Conservation (phyloP, 768 basidiomycete genomes). For the Serendipita sp. region DNA sequence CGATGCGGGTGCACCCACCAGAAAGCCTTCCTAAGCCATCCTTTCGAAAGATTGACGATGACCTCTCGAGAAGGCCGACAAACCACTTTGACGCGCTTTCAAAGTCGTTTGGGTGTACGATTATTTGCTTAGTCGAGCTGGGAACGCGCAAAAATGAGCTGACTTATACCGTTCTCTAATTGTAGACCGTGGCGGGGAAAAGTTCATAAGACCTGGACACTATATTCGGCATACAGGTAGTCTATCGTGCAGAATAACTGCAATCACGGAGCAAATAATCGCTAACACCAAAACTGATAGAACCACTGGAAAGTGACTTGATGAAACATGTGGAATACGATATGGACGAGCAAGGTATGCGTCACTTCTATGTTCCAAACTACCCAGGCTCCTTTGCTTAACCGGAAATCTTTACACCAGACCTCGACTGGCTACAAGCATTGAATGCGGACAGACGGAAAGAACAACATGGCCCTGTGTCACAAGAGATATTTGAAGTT, state of each 20-base stretch:
- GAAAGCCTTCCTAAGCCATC: not conserved
- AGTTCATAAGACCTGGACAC: slow-evolving; percentile 63
- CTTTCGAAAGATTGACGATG: slow-evolving; percentile 40
- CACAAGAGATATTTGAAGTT: slow-evolving; percentile 84
- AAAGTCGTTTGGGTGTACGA: slow-evolving; percentile 60
- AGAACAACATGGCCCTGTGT: slow-evolving; percentile 49
- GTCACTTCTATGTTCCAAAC: not conserved
- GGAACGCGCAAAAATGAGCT: not conserved
- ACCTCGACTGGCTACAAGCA: slow-evolving; percentile 86
- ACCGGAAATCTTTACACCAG: slow-evolving; percentile 24
- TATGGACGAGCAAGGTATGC: slow-evolving; percentile 94
- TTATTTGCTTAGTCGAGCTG: not conserved
- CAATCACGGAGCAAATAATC: not conserved
- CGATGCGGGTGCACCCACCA: not conserved
- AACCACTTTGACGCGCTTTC: slow-evolving; percentile 51
- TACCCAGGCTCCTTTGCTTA: not conserved
- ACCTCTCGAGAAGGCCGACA: slow-evolving; percentile 39
- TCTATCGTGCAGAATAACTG: slow-evolving; percentile 15
- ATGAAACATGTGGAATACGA: slow-evolving; percentile 95
- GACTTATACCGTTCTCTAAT: slow-evolving; percentile 15
- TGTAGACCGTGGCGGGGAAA: slow-evolving; percentile 49
- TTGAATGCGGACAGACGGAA: slow-evolving; percentile 72
- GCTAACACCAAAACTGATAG: slow-evolving; percentile 23
- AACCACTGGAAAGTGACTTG: slow-evolving; percentile 85
- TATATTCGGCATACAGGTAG: slow-evolving; percentile 85